Base-by-base conservation (phyloP, 2,329 filamentous ascomycete genomes). In the Zalaria sp. region DNA sequence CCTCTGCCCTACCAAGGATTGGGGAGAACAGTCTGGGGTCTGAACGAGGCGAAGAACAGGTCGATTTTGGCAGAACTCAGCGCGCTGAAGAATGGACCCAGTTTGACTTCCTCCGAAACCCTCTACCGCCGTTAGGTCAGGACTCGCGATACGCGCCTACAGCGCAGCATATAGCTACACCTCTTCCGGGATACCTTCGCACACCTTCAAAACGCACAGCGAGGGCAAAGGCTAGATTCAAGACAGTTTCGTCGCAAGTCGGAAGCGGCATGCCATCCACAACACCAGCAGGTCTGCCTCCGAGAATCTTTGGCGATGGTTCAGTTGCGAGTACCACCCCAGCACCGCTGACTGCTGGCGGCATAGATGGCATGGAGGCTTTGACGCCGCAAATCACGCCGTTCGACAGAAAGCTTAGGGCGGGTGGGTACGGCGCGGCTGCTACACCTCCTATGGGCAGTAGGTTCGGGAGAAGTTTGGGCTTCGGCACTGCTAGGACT, bases 131-230 rank as follows among this genome's bases (percentile, higher is more conserved):
- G 40, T 34, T 25, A 25, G 36, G 8, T 39, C 42, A n/a, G 46
- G 29, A 32, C 29, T 32, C 29, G 7, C 29, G 7, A 7, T n/a
- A 7, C 29, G 29, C 7, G 7, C 29, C 29, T 7, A 18, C 18
- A 18, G 18, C 18, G 18, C 29, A 32, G 29, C 5, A 34, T 41
- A 10, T 34, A 1, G 49, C 49, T 4, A 53, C 53, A 1, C 51
- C 51, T 1, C 29, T 51, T 2, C 52, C 53, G 2, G 62, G 62
- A 0, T 70, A 71, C 41, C 58, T 69, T 42, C 64, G 66, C 34
- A 69, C 67, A 27, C 67, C 67, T 0, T 65, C 62, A 35, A 64
- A 64, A 43, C 56, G 62, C 25, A 53, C 62, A 1, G 60, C 54
- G 2, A 48, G 60, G 1, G 51, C 54, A 1, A 62, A 59, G 43